Conservation (phyloP, 371 early-diverging fungal genomes). For the Rhizopus arrhizus region DNA sequence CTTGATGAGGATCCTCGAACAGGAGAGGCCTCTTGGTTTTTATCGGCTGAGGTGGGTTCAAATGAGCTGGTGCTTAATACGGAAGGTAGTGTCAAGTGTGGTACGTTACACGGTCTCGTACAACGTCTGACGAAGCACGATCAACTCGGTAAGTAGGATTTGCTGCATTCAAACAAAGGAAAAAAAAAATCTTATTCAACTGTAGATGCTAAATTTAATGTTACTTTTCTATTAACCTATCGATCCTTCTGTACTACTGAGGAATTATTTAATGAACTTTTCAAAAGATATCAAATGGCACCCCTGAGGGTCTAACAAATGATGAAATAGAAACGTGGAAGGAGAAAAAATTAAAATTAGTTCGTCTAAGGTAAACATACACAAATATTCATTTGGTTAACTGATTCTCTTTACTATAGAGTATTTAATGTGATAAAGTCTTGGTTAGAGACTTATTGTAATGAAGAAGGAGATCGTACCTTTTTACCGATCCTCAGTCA, state of each 20-base stretch:
- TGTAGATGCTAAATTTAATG: constrained; percentile 75
- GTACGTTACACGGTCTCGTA: constrained; percentile 79
- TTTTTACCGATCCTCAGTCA: constrained; percentile 70
- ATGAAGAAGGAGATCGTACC: constrained; percentile 71
- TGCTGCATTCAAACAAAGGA: neutral
- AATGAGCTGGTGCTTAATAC: constrained; percentile 78
- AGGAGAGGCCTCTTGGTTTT: constrained; percentile 39
- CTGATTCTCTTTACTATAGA: constrained; percentile 18
- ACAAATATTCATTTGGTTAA: neutral
- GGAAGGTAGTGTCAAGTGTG: constrained; percentile 90
- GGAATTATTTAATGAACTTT: constrained; percentile 73
- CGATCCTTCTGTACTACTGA: constrained; percentile 81
- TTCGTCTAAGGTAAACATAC: constrained; percentile 67
- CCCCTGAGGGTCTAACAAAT: constrained; percentile 70
- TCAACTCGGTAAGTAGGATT: constrained; percentile 51
- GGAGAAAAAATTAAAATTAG: constrained; percentile 83
- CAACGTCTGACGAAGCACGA: constrained; percentile 91
- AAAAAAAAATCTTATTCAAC: neutral
- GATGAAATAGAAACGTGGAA: constrained; percentile 80
- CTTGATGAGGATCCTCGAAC: neutral
- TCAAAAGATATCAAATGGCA: constrained; percentile 70
- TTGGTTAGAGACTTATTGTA: constrained; percentile 89
- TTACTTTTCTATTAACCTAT: constrained; percentile 88
- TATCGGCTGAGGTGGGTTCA: constrained; percentile 71
- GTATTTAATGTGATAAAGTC: constrained; percentile 90